A percentile compares a stretch with the other conserved stretches of the same genome.
Evolutionary conservation across 2,329 filamentous ascomycete species (phyloP).

Genomic region (Xylaria sp.): DNA sequence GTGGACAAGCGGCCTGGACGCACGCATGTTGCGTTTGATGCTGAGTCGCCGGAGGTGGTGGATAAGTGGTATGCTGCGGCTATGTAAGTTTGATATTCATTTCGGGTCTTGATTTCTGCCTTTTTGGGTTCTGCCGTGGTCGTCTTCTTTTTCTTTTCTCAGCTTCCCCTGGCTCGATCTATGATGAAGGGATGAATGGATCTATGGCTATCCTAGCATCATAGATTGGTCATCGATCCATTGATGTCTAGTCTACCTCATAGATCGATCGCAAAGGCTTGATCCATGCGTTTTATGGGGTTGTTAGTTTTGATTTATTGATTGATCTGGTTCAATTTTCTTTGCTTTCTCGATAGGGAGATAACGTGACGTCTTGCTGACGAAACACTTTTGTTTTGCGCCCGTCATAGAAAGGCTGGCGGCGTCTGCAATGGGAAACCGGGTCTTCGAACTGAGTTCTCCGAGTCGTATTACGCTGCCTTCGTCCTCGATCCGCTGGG

Average conservation of each 20-base stretch:
- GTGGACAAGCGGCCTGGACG: conserved; percentile 30
- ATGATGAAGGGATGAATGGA: not conserved
- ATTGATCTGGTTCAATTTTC: not conserved
- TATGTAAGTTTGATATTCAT: conserved; percentile 31
- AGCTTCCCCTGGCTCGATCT: not conserved
- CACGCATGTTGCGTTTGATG: conserved; percentile 38
- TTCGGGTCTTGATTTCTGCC: not conserved
- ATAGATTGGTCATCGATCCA: conserved; percentile 30
- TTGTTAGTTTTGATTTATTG: not conserved
- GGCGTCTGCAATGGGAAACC: conserved; percentile 37
- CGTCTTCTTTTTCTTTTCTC: no score
- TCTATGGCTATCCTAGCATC: conserved; percentile 18
- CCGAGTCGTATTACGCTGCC: conserved; percentile 36
- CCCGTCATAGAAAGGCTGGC: conserved; percentile 34
- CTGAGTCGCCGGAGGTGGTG: conserved; percentile 28
- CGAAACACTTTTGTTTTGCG: not conserved
- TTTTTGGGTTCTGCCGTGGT: no score
- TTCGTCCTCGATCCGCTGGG: conserved; percentile 40
- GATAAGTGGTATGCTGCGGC: conserved; percentile 36
- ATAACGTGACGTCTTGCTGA: conserved; percentile 29
- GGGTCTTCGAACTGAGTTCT: conserved; percentile 22
- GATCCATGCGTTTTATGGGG: not conserved
- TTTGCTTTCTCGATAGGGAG: not conserved
- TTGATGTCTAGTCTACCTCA: not conserved
- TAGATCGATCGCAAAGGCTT: conserved; percentile 13